Evolutionary conservation across 192 early-diverging fungal species (phyloP).

Genomic region (Gigaspora rosea): DNA sequence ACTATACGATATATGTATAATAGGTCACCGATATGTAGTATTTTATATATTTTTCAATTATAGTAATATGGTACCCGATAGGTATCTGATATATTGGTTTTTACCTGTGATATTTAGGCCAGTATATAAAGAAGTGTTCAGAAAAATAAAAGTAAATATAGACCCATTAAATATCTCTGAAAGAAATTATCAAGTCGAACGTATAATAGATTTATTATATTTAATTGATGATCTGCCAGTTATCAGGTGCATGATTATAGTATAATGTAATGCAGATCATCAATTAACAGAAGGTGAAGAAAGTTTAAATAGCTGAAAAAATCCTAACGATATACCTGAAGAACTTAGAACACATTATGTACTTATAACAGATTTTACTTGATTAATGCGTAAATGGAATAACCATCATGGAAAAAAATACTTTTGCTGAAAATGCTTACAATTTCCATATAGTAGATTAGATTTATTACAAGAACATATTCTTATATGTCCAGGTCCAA

Average conservation of each 20-base stretch:
- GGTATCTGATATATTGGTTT: too few relatives aligned
- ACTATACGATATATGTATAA: too few relatives aligned
- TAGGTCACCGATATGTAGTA: too few relatives aligned
- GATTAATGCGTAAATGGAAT: conserved; percentile 26
- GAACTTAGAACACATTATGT: neutral
- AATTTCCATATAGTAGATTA: neutral
- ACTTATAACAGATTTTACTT: neutral
- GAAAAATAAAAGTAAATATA: conserved; percentile 9
- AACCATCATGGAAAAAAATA: neutral
- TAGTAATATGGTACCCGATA: too few relatives aligned
- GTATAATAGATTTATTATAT: conserved; percentile 5
- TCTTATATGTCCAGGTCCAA: neutral
- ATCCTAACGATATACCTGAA: conserved; percentile 8
- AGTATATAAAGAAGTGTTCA: neutral
- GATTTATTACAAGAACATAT: conserved; percentile 12
- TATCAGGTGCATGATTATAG: too few relatives aligned
- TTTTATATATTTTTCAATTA: too few relatives aligned
- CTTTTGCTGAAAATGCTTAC: conserved; percentile 11
- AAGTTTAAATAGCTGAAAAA: neutral
- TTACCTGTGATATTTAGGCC: conserved; percentile 20
- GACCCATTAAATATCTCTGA: neutral
- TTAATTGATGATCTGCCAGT: too few relatives aligned
- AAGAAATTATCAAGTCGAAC: conserved; percentile 4
- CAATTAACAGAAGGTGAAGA: conserved; percentile 24
- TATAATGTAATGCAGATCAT: too few relatives aligned